Evolutionary conservation across 192 early-diverging fungal species (phyloP).

Genomic region (Backusella westeae): DNA sequence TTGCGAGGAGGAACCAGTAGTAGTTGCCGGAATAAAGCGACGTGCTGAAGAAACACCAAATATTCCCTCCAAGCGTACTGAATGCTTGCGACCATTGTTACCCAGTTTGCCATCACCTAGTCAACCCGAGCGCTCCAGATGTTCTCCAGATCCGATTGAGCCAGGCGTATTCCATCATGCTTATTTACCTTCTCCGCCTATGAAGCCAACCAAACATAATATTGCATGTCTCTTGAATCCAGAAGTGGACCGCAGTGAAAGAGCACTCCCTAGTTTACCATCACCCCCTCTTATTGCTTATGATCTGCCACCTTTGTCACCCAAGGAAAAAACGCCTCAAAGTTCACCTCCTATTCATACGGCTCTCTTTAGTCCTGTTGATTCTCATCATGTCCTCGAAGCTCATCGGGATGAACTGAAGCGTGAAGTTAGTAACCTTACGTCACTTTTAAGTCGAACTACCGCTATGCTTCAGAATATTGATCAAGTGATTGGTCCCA

Average conservation of each 20-base stretch:
- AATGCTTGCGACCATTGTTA: constrained; percentile 8
- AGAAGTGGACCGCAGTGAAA: neutral
- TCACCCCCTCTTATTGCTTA: constrained; percentile 33
- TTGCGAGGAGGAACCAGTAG: neutral
- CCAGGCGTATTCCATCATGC: constrained; percentile 17
- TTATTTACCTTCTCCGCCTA: constrained; percentile 24
- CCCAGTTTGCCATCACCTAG: neutral
- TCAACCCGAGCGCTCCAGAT: neutral
- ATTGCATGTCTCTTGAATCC: constrained; percentile 31
- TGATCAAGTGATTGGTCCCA: constrained; percentile 43
- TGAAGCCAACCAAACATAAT: constrained; percentile 12
- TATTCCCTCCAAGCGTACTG: neutral
- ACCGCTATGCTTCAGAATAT: constrained; percentile 52
- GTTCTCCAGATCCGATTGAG: constrained; percentile 12
- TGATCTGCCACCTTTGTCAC: constrained; percentile 20
- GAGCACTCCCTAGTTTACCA: constrained; percentile 16
- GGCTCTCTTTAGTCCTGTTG: neutral
- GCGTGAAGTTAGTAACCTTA: constrained; percentile 51
- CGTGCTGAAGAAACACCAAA: neutral
- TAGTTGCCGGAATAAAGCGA: neutral
- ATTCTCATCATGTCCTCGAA: constrained; percentile 40
- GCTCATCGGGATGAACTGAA: constrained; percentile 56
- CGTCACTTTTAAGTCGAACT: constrained; percentile 46
- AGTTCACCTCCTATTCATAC: neutral
- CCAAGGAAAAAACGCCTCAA: neutral